phyloP scores from a whole-genome alignment of 768 basidiomycete species.

The Suillus tomentosus region DNA sequence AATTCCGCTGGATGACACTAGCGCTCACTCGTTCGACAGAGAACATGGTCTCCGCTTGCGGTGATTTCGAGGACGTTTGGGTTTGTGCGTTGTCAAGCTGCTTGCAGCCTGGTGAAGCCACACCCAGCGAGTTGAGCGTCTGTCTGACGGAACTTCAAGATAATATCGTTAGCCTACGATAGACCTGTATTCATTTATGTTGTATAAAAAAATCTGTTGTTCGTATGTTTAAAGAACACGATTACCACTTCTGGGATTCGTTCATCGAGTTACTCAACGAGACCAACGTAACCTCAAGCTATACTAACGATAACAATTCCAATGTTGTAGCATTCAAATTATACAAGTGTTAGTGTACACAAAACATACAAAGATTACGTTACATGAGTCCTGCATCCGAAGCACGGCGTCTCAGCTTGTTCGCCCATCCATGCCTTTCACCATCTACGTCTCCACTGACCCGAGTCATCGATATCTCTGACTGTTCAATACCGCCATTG shows the following conservation, averaged over 20 bases:
- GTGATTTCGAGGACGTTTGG: conserved; percentile 70
- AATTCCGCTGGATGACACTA: conserved; percentile 70
- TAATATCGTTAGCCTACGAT: no score
- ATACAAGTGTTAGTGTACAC: not conserved
- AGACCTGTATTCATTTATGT: no score
- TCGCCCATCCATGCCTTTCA: not conserved
- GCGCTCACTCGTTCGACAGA: conserved; percentile 69
- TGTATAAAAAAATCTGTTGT: no score
- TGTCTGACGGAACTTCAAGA: conserved; percentile 54
- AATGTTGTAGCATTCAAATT: not conserved
- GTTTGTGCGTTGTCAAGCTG: conserved; percentile 32
- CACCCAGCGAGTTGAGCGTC: conserved; percentile 57
- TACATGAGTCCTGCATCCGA: conserved; percentile 2
- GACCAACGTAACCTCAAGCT: no score
- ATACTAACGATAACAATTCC: no score
- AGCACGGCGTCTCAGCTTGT: not conserved
- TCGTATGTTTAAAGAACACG: no score
- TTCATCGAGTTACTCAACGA: no score
- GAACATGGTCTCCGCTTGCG: conserved; percentile 49
- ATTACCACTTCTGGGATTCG: no score
- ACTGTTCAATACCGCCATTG: not conserved
- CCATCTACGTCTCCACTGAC: not conserved
- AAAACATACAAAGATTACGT: not conserved
- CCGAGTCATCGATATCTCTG: not conserved
- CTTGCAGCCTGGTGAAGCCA: conserved; percentile 24